Base-by-base conservation (phyloP, 2,329 filamentous ascomycete species). In the Stemphylium vesicarium region DNA sequence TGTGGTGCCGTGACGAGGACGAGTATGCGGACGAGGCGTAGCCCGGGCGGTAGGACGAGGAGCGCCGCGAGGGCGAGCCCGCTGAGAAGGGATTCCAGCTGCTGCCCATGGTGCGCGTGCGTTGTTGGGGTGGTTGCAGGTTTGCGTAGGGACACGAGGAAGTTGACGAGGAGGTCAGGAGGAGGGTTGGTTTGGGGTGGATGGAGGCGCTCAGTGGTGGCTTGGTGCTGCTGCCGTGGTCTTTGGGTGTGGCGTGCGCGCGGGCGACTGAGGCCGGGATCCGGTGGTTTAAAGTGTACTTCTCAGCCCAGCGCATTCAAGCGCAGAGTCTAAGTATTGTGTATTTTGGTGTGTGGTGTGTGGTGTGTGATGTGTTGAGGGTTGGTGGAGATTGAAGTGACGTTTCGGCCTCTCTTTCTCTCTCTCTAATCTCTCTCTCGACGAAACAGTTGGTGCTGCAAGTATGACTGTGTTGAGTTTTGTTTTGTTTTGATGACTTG, bases 1-100 rank as follows among this genome's bases (percentile, higher is more conserved):
- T 85, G 22, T 72, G 70, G 66, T 75, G 72, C 29, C 62, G 65
- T 29, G 46, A 51, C 15, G 64, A 65, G 26, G 70, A 66, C 22
- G 67, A 66, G 32, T 62, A 66, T 63, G 69, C 72, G 16, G 66
- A 63, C 37, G 56, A 63, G 5, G 70, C 70, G 59, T 73, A 72
- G 60, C 60, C 60, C 11, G 69, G 64, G 49, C 72, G 71, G 35
- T 64, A 49, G 6, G 37, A 64, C 33, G 70, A 68, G 54, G 56
- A 63, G 63, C 60, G 61, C 33, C 63, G 63, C 26, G 26, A 35
- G 36, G 52, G 52, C 15, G 62, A 59, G 9, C 59, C 58, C 4
- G 69, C 69, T 38, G 65, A 67, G 53, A 64, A 63, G 41, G 65
- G 64, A 64, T 75, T 75, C 73, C 73, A 76, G 50, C 41, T 50